A percentile compares a stretch with the other conserved stretches of the same genome.
Evolutionary conservation across 495 filamentous ascomycete species (phyloP).

Genomic region (Penicillium soppii): DNA sequence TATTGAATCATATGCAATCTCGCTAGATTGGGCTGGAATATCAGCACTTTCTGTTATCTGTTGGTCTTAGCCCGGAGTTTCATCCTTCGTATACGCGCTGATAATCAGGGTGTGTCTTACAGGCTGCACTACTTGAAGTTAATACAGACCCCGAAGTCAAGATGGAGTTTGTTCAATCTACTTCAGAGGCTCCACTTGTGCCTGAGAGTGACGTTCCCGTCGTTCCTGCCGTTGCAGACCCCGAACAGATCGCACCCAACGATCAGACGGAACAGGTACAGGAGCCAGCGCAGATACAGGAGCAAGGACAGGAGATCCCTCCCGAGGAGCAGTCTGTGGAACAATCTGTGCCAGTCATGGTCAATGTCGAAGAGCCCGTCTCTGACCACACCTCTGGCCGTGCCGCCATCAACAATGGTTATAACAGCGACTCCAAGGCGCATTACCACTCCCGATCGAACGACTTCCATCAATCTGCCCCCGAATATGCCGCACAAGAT

Average conservation of each 20-base stretch:
- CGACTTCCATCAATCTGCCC: conserved; percentile 43
- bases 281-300: background rate
- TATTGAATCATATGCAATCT: conserved; percentile 4
- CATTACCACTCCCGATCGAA: conserved; percentile 45
- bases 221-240: conserved; percentile 25
- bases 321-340: conserved; percentile 21
- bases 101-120: background rate
- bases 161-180: conserved; percentile 33
- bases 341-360: conserved; percentile 21
- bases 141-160: background rate
- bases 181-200: conserved; percentile 19
- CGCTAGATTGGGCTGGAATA: conserved; percentile 7
- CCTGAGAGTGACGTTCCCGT: conserved; percentile 20
- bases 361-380: conserved; percentile 33
- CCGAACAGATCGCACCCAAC: conserved; percentile 25
- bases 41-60: conserved; percentile 11
- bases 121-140: conserved; percentile 12
- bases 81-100: background rate
- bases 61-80: background rate
- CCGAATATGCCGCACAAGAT: conserved; percentile 42
- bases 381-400: conserved; percentile 33
- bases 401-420: conserved; percentile 33
- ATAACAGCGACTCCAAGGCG: conserved; percentile 44
- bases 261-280: conserved; percentile 20
- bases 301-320: conserved; percentile 5